Percentiles rank a stretch among this genome's conserved stretches.
These are phyloP conservation scores for Tremella fuciformis DNA, from an alignment of 768 basidiomycete genomes.

Conservation along the genomic window DNA sequence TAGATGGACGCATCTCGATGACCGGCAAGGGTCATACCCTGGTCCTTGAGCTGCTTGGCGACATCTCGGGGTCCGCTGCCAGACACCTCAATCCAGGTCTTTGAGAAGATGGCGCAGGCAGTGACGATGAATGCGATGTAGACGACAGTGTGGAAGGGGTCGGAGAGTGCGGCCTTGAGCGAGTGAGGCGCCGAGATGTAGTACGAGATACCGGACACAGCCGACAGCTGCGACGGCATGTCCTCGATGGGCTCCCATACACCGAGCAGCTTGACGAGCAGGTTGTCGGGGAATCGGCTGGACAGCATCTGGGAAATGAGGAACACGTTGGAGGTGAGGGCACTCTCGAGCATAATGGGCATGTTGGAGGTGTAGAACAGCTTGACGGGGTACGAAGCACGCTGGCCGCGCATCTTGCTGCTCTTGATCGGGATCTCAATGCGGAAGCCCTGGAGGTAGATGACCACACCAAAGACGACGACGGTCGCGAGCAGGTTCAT, in stretches of 20 bases:
- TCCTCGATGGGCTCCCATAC: conserved; percentile 99
- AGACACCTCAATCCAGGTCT: conserved; percentile 99
- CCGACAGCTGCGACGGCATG: conserved; percentile 77
- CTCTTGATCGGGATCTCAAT: conserved; percentile 98
- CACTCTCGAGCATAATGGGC: conserved; percentile 98
- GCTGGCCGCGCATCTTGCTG: conserved; percentile 92
- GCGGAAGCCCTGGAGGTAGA: conserved; percentile 98
- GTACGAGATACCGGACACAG: conserved; percentile 87
- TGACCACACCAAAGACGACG: conserved; percentile 87
- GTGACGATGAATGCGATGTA: conserved; percentile 90
- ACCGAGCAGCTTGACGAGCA: conserved; percentile 84
- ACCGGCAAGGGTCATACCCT: conserved; percentile 79
- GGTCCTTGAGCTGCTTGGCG: conserved; percentile 97
- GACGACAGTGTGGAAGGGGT: conserved; percentile 87
- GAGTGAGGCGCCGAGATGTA: conserved; percentile 99
- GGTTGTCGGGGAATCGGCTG: conserved; percentile 81
- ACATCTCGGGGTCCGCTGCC: conserved; percentile 93
- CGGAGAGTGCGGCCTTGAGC: conserved; percentile 76
- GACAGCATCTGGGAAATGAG: conserved; percentile 95
- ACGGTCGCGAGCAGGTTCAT: conserved; percentile 96
- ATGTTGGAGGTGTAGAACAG: conserved; percentile 99
- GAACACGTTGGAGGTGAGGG: conserved; percentile 89
- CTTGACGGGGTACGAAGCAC: conserved; percentile 93
- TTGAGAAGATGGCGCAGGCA: conserved; percentile 95
- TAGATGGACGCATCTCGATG: conserved; percentile 98